These are phyloP conservation scores for Pythium guiyangense DNA, from an alignment of 352 stramenopile genomes.

Conservation along the genomic window DNA sequence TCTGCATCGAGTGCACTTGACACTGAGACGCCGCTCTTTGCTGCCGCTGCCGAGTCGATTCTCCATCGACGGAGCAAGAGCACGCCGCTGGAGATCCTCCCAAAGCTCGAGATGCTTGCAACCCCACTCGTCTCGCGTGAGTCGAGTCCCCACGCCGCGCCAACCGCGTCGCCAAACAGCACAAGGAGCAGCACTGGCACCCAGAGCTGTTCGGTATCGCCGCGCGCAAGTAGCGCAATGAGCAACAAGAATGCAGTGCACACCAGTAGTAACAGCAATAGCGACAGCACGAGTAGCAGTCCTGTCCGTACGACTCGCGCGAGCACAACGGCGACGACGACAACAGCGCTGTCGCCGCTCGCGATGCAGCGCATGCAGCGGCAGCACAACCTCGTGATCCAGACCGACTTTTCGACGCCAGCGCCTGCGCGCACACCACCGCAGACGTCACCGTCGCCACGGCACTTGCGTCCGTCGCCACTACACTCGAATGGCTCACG, in stretches of 20 bases:
- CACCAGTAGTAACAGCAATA: too few species aligned
- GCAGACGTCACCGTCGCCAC: neutral
- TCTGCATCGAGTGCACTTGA: too few species aligned
- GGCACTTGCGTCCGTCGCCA: neutral
- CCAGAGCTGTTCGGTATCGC: too few species aligned
- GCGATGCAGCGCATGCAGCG: conserved; percentile 33
- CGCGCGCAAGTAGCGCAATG: too few species aligned
- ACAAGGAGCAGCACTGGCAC: too few species aligned
- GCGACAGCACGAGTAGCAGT: neutral
- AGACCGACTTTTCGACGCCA: conserved; percentile 21
- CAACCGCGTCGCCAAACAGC: too few species aligned
- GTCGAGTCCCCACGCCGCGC: neutral
- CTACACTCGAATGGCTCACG: neutral
- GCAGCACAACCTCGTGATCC: conserved; percentile 25
- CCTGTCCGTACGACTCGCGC: too few species aligned
- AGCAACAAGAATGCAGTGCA: too few species aligned
- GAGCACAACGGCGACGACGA: neutral
- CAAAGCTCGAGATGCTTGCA: conserved; percentile 6
- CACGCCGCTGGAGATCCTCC: neutral
- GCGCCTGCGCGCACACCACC: neutral
- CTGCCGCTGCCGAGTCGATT: conserved; percentile 3
- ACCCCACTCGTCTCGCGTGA: neutral
- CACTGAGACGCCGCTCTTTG: too few species aligned
- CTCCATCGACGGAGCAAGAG: conserved; percentile 10
- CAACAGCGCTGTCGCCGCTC: conserved; percentile 24